Percentiles rank a stretch among this genome's conserved stretches.
These are phyloP conservation scores for Colletotrichum lindemuthianum DNA, from an alignment of 2,329 filamentous ascomycete genomes.

Conservation along the genomic window DNA sequence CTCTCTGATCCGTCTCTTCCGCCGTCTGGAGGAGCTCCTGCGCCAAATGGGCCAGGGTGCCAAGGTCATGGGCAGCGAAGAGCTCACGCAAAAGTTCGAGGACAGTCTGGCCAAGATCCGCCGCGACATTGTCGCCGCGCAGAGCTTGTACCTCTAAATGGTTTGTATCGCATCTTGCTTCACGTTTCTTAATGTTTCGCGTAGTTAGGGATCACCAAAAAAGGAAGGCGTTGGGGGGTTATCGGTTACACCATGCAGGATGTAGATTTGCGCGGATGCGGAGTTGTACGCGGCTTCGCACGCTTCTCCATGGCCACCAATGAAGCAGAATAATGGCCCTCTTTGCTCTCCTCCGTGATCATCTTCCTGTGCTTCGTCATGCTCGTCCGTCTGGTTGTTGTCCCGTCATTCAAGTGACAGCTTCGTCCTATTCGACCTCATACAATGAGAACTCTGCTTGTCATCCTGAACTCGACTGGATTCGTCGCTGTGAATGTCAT, in stretches of 20 bases:
- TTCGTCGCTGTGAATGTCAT: background rate
- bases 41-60: constrained; percentile 95
- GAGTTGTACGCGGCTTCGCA: constrained; percentile 17
- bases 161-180: constrained; percentile 15
- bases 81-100: constrained; percentile 92
- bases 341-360: constrained; percentile 23
- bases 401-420: background rate
- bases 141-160: constrained; percentile 86
- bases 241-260: constrained; percentile 31
- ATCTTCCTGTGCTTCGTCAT: background rate
- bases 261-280: constrained; percentile 29
- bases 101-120: constrained; percentile 84
- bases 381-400: background rate
- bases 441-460: too few relatives aligned
- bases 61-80: constrained; percentile 98
- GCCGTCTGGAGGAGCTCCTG: constrained; percentile 91
- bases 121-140: constrained; percentile 93
- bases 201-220: constrained; percentile 20
- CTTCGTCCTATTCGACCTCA: too few relatives aligned
- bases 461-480: too few relatives aligned
- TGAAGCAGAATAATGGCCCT: constrained; percentile 36
- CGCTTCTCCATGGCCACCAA: constrained; percentile 33
- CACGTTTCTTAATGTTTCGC: constrained; percentile 21
- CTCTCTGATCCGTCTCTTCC: constrained; percentile 94
- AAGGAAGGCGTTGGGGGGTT: constrained; percentile 29